phyloP scores from a whole-genome alignment of 768 basidiomycete species.

The Clavulina sp. region DNA sequence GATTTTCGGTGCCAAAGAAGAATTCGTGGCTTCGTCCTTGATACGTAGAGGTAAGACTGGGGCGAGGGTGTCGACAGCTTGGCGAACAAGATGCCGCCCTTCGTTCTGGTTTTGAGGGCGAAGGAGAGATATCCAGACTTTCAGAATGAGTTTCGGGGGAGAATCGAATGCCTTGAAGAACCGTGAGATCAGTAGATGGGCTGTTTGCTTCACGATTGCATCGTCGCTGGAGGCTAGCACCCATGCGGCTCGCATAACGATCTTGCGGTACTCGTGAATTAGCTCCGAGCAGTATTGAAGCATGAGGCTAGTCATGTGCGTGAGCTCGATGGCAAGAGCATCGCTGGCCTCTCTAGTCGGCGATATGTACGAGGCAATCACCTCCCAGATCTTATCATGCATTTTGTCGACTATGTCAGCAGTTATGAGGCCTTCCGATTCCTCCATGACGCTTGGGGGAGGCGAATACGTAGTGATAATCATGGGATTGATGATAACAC shows the following conservation, averaged over 20 bases:
- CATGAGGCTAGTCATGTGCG: constrained; percentile 76
- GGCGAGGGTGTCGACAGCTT: constrained; percentile 75
- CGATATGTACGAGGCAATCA: constrained; percentile 28
- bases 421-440: constrained; percentile 42
- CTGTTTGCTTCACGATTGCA: constrained; percentile 79
- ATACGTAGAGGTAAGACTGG: constrained; percentile 56
- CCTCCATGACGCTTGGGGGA: too few relatives aligned
- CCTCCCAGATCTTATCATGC: constrained; percentile 65
- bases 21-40: constrained; percentile 33
- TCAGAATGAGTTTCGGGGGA: constrained; percentile 77
- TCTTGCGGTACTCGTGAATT: constrained; percentile 70
- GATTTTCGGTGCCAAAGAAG: neutral
- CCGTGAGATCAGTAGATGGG: constrained; percentile 74
- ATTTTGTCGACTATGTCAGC: constrained; percentile 50
- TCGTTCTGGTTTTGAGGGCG: constrained; percentile 61
- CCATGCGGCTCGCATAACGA: constrained; percentile 90
- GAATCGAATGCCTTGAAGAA: constrained; percentile 84
- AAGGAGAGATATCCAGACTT: constrained; percentile 81
- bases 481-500: constrained; percentile 74
- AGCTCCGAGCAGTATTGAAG: constrained; percentile 69
- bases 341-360: constrained; percentile 37
- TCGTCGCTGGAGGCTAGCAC: constrained; percentile 74
- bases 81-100: constrained; percentile 53
- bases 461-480: constrained; percentile 59
- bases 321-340: constrained; percentile 73